phyloP scores from a whole-genome alignment of 2,329 filamentous ascomycete species.

The Stemphylium lycopersici region DNA sequence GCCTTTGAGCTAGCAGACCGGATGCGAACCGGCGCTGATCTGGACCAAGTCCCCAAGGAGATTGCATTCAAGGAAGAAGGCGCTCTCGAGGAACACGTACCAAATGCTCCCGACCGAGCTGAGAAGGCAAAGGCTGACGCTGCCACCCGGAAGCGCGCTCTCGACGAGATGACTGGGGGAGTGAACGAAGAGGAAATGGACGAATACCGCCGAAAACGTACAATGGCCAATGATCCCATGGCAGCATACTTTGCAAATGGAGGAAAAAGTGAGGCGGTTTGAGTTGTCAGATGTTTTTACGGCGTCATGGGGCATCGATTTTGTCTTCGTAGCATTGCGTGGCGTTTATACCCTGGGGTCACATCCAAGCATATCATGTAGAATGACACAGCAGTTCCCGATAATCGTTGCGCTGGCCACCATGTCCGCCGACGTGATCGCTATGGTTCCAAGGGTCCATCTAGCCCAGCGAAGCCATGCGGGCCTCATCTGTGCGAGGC shows the following conservation, averaged over 20 bases:
- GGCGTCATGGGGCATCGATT: constrained; percentile 19
- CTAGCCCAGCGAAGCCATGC: constrained; percentile 9
- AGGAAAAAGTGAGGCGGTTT: constrained; percentile 71
- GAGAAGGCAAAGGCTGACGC: constrained; percentile 51
- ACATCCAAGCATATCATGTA: constrained; percentile 31
- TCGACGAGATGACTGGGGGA: constrained; percentile 78
- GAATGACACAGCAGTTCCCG: constrained; percentile 44
- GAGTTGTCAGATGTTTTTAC: constrained; percentile 12
- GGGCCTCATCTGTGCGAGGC: constrained; percentile 25
- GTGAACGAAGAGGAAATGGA: constrained; percentile 86
- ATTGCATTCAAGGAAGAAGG: constrained; percentile 54
- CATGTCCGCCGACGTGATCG: constrained; percentile 34
- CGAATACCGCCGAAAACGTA: constrained; percentile 77
- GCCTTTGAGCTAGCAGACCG: constrained; percentile 80
- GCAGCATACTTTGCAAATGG: constrained; percentile 70
- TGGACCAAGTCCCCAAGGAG: constrained; percentile 52
- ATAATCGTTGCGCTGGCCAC: constrained; percentile 43
- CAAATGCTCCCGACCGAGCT: constrained; percentile 51
- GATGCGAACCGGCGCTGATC: constrained; percentile 56
- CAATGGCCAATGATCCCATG: constrained; percentile 84
- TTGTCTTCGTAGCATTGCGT: constrained; percentile 42
- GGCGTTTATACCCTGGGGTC: constrained; percentile 36
- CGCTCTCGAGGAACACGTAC: constrained; percentile 49
- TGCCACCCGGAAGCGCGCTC: constrained; percentile 69
- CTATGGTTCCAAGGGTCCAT: constrained; percentile 27